A percentile compares a stretch with the other conserved stretches of the same genome.
Evolutionary conservation across 257 asterid species (phyloP).

Genomic region (Thymus quinquecostatus): DNA sequence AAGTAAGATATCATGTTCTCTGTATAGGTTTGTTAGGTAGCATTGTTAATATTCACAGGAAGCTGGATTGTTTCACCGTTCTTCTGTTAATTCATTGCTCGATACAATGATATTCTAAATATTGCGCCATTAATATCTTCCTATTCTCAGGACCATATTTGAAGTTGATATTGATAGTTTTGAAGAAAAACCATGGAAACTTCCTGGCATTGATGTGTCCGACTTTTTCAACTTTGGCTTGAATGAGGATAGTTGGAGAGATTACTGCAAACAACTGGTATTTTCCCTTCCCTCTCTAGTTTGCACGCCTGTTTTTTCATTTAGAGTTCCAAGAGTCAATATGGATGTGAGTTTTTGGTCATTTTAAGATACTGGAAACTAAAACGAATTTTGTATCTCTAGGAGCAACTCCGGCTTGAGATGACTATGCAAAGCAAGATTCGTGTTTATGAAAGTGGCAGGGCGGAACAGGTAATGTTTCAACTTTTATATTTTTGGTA

Average conservation of each 20-base stretch:
- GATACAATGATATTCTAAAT: neutral
- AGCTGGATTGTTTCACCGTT: neutral
- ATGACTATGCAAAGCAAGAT: slow-evolving; percentile 94
- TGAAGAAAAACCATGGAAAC: slow-evolving; percentile 97
- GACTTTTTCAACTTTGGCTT: slow-evolving; percentile 93
- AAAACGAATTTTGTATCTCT: slow-evolving; percentile 37
- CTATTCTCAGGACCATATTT: slow-evolving; percentile 82
- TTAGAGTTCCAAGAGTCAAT: slow-evolving; percentile 5
- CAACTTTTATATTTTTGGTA: slow-evolving; percentile 27
- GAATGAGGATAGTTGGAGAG: slow-evolving; percentile 96
- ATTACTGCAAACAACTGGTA: slow-evolving; percentile 95
- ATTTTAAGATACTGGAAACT: slow-evolving; percentile 32
- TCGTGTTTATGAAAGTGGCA: slow-evolving; percentile 93
- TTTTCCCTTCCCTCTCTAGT: slow-evolving; percentile 31
- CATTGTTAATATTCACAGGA: neutral
- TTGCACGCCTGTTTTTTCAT: slow-evolving; percentile 20
- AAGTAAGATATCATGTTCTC: slow-evolving; percentile 54
- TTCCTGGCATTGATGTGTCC: slow-evolving; percentile 72
- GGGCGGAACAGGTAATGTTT: slow-evolving; percentile 82
- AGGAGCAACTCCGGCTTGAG: slow-evolving; percentile 96
- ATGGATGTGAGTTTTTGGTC: slow-evolving; percentile 21
- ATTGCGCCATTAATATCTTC: neutral
- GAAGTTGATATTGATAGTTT: slow-evolving; percentile 97
- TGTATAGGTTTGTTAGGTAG: slow-evolving; percentile 2
- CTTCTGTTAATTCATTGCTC: slow-evolving; percentile 2